Evolutionary conservation across 148 eudicot species (phyloP).

Genomic region (Simmondsia chinensis): DNA sequence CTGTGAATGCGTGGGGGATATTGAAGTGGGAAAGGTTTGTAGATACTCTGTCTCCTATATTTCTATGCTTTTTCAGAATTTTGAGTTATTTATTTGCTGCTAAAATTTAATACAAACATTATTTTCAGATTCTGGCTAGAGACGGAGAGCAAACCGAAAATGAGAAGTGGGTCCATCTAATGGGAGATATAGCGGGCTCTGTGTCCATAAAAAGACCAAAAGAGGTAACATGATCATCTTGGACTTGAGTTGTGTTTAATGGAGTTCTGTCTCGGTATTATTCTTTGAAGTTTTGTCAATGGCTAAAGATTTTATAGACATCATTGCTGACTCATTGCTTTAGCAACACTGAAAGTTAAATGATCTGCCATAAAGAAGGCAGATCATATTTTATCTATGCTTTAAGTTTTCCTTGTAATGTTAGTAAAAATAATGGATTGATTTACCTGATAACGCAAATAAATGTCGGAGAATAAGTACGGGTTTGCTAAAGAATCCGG

Average conservation of each 20-base stretch:
- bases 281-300: background rate
- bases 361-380: too few relatives aligned
- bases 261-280: background rate
- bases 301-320: too few relatives aligned
- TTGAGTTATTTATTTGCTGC: background rate
- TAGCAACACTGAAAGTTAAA: too few relatives aligned
- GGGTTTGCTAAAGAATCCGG: too few relatives aligned
- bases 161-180: conserved; percentile 82
- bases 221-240: conserved; percentile 45
- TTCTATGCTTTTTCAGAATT: background rate
- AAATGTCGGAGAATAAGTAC: too few relatives aligned
- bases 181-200: conserved; percentile 84
- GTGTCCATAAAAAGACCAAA: conserved; percentile 86
- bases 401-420: too few relatives aligned
- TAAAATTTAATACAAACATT: background rate
- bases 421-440: too few relatives aligned
- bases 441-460: too few relatives aligned
- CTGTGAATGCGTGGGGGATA: conserved; percentile 98
- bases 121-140: conserved; percentile 66
- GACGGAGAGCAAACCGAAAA: conserved; percentile 71
- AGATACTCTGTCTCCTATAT: background rate
- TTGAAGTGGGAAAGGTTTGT: conserved; percentile 95
- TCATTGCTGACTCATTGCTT: too few relatives aligned
- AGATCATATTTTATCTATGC: too few relatives aligned
- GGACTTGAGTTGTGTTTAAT: background rate